Percentiles rank a stretch among this genome's conserved stretches.
Evolutionary conservation across 2,329 filamentous ascomycete genomes (phyloP).

Genomic region (Aspergillus fumigatus): DNA sequence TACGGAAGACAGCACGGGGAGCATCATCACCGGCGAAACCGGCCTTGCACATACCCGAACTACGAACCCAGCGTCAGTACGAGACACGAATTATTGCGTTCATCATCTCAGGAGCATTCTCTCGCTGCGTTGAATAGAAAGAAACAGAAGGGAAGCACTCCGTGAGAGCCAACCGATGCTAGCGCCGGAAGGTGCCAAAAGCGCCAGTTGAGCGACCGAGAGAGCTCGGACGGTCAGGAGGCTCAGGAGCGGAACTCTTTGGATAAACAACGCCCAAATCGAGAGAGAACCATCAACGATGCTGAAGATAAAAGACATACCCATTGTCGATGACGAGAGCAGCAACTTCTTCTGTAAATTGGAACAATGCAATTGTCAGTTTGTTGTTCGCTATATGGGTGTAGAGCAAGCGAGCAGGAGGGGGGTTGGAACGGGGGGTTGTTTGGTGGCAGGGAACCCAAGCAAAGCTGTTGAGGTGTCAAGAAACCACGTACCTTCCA

Average conservation of each 20-base stretch:
- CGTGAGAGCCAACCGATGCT: background rate
- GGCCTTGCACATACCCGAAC: slow-evolving; percentile 99
- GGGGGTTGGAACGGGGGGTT: slow-evolving; percentile 2
- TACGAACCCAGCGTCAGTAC: slow-evolving; percentile 42
- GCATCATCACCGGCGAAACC: slow-evolving; percentile 99
- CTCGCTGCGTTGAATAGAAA: background rate
- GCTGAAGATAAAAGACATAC: slow-evolving; percentile 61
- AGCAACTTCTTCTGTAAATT: slow-evolving; percentile 90
- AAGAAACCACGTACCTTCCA: slow-evolving; percentile 59
- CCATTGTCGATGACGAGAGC: slow-evolving; percentile 99
- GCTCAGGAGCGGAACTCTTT: background rate
- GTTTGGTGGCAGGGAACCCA: background rate
- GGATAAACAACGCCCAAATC: background rate
- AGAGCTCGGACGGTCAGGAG: background rate
- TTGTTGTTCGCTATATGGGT: slow-evolving; percentile 16
- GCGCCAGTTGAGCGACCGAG: background rate
- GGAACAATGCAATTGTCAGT: slow-evolving; percentile 36
- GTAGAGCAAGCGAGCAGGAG: slow-evolving; percentile 15
- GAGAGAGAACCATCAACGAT: slow-evolving; percentile 8
- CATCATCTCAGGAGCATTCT: background rate
- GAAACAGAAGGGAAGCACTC: background rate
- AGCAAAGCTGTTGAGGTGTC: slow-evolving; percentile 28
- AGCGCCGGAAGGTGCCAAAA: slow-evolving; percentile 1
- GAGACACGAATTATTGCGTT: background rate
- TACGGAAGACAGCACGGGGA: slow-evolving; percentile 99